A percentile compares a stretch with the other conserved stretches of the same genome.
These are phyloP conservation scores for Tetrahymena borealis DNA, from an alignment of 73 alveolate genomes.

Conservation along the genomic window DNA sequence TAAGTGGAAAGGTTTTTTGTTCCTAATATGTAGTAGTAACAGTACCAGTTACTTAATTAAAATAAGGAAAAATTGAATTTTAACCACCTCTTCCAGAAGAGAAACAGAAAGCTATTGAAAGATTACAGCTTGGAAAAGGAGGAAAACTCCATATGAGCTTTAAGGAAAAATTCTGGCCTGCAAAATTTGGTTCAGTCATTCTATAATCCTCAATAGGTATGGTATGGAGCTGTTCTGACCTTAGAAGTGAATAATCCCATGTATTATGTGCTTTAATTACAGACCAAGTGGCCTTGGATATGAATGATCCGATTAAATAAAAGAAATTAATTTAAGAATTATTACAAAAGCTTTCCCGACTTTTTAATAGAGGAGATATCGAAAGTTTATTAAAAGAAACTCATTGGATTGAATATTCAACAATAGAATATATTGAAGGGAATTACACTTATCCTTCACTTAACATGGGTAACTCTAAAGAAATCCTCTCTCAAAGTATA, in stretches of 20 bases:
- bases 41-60: neutral
- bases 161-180: neutral
- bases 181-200: neutral
- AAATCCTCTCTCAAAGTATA: neutral
- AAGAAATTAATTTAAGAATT: neutral
- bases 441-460: neutral
- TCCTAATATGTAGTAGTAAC: neutral
- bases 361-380: neutral
- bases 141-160: neutral
- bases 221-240: neutral
- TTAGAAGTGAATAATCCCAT: neutral
- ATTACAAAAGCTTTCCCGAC: neutral
- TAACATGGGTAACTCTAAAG: neutral
- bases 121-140: neutral
- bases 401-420: neutral
- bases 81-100: neutral
- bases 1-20: neutral
- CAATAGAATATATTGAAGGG: neutral
- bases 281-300: neutral
- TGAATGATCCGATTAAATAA: neutral
- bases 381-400: neutral
- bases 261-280: neutral
- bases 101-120: neutral
- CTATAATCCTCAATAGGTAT: neutral
- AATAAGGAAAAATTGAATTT: neutral